A percentile compares a stretch with the other conserved stretches of the same genome.
These are phyloP conservation scores for Panellus pusillus DNA, from an alignment of 768 basidiomycete species.

Conservation along the genomic window DNA sequence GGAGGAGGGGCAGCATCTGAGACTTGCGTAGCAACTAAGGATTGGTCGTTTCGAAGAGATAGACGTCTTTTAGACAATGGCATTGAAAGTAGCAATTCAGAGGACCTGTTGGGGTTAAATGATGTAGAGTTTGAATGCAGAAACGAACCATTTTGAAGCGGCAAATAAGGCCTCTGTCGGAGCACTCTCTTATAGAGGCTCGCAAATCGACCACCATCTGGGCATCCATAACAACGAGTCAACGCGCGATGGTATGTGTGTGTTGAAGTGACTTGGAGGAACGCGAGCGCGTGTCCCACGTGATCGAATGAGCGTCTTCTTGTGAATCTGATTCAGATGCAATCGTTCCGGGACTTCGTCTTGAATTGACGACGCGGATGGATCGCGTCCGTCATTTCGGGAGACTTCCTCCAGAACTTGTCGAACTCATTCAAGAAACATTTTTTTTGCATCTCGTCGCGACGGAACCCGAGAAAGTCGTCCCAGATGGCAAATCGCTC, in stretches of 20 bases:
- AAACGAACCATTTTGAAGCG: constrained; percentile 74
- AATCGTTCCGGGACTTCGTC: too few species aligned
- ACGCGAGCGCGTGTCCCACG: too few species aligned
- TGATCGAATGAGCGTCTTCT: too few species aligned
- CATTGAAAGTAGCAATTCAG: constrained; percentile 54
- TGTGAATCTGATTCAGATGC: too few species aligned
- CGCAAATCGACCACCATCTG: constrained; percentile 58
- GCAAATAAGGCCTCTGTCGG: constrained; percentile 67
- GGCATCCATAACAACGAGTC: constrained; percentile 44
- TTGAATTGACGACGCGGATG: too few species aligned
- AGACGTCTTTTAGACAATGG: constrained; percentile 37
- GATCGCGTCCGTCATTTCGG: constrained; percentile 9
- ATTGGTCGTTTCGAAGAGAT: constrained; percentile 23
- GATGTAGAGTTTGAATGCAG: constrained; percentile 8
- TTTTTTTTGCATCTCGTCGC: constrained; percentile 71
- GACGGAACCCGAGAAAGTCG: constrained; percentile 54
- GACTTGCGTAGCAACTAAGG: constrained; percentile 20
- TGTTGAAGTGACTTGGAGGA: neutral
- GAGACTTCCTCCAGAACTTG: constrained; percentile 53
- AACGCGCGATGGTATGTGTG: too few species aligned
- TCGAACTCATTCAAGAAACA: constrained; percentile 55
- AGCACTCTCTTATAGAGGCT: constrained; percentile 66
- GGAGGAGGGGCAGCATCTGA: constrained; percentile 20
- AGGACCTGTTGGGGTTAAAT: constrained; percentile 52
- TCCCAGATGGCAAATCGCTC: constrained; percentile 75